Evolutionary conservation across 1,284 basidiomycete species (phyloP), one percentile per base, ranked within the genome.

Genomic region (Ustilago tritici): DNA sequence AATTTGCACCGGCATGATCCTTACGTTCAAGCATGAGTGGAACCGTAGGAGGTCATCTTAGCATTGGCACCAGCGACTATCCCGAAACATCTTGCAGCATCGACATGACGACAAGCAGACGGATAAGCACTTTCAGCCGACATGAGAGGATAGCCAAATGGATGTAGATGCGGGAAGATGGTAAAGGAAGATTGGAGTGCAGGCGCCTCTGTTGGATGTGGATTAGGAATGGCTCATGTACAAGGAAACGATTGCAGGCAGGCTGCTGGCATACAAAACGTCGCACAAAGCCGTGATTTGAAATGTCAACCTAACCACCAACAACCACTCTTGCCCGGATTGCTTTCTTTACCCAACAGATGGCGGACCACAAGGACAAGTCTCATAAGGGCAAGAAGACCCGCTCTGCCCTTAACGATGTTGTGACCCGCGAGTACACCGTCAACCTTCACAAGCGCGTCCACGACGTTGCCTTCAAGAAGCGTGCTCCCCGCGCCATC

Each of bases 381-480:
- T 70, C 80, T 60, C 80, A 82, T 70, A 84, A 84, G 82, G 79
- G 77, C 72, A 85, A 80, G 79, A 84, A 85, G 84, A 84, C 81
- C 74, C 84, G 84, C 55, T 85, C 83, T 60, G 84, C 84, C 60
- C 82, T 85, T 47, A 77, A 79, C 80, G 76, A 79, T 75, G 72
- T 72, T 66, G 68, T 72, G 69, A 75, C 67, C 61, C 82, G 84
- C 72, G 82, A 85, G 74, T 84, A 84, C 83, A 85, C 84, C 43
- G 83, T 85, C 73, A 79, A 85, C 83, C 82, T 86, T 49, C 84
- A 86, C 84, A 83, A 83, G 78, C 82, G 82, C 52, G 71, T 79
- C 65, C 83, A 85, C 81, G 76, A 76, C 69, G 61, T 71, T 56
- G 70, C 64, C 61, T 84, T 86, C 83, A 85, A 86, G 83, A 84